Evolutionary conservation across 768 basidiomycete species (phyloP), one percentile per base, ranked within the genome.

Genomic region (Candolleomyces efflorescens): DNA sequence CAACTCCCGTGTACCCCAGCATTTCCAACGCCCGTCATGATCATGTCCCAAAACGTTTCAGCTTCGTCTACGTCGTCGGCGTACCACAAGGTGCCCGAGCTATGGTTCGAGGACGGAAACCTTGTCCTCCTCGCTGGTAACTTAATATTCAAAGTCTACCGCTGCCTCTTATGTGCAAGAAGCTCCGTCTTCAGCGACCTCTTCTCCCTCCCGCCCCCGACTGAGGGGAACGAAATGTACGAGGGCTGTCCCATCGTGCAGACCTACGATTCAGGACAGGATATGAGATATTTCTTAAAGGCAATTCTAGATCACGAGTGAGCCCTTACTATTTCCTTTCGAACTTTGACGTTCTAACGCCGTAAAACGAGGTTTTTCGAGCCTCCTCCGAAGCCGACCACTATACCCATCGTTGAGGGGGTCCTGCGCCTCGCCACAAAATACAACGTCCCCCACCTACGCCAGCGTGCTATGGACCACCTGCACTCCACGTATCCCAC

Each of bases 41-140:
- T n/a, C n/a, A n/a, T n/a, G n/a, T n/a, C n/a, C n/a, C n/a, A n/a
- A n/a, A n/a, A n/a, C n/a, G n/a, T n/a, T n/a, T n/a, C n/a, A n/a
- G 45, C 38, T 17, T 9, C 38, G 9, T 39, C 38, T 9, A 9
- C 38, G 17, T 39, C 38, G 38, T 17, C 17, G 17, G 38, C 9
- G 38, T 17, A 9, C 9, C 9, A 9, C 9, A 39, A 39, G 38
- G 38, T 39, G 38, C 38, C 38, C 38, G 59, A 63, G n/a, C 62
- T 72, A 26, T 76, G 71, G 71, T 75, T 69, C 50, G 67, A 69
- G 15, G 88, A 62, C 69, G 74, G 75, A 5, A 75, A 73, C 53
- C 64, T 78, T 53, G 71, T 76, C 22, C 67, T 78, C 12, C 66
- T 72, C 54, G 73, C 69, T 9, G 69, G 70, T 50, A 61, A 66